phyloP scores from a whole-genome alignment of 805 yeast genomes.

The Brettanomyces sp. region DNA sequence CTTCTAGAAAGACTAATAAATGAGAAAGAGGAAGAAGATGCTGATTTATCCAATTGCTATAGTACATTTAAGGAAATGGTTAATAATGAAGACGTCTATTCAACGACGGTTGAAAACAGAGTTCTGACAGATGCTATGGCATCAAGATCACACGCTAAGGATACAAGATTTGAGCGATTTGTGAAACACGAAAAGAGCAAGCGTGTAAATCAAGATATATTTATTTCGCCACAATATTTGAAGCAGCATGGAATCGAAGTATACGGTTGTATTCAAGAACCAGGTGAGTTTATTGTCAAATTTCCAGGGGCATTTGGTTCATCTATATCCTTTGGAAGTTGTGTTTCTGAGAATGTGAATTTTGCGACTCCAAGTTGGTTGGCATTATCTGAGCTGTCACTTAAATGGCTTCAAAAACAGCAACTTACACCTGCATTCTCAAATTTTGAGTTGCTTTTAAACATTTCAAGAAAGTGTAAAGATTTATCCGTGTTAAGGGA shows the following conservation, averaged over 20 bases:
- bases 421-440: conserved; percentile 45
- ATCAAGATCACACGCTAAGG: conserved; percentile 23
- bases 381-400: conserved; percentile 36
- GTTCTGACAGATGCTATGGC: conserved; percentile 8
- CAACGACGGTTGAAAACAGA: conserved; percentile 17
- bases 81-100: conserved; percentile 9
- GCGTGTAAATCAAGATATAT: conserved; percentile 31
- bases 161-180: conserved; percentile 12
- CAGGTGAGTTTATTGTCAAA: conserved; percentile 52
- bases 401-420: conserved; percentile 41
- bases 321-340: conserved; percentile 44
- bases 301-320: conserved; percentile 48
- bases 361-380: conserved; percentile 56
- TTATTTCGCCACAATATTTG: conserved; percentile 43
- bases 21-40: conserved; percentile 4
- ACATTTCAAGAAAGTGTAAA: conserved; percentile 35
- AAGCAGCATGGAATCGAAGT: conserved; percentile 38
- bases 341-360: conserved; percentile 44
- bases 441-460: conserved; percentile 35
- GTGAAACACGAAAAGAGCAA: conserved; percentile 8
- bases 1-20: conserved; percentile 17
- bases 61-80: conserved; percentile 5
- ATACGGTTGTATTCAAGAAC: conserved; percentile 41
- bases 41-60: conserved; percentile 1
- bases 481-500: conserved; percentile 27